phyloP scores from a whole-genome alignment of 2,329 filamentous ascomycete species.

The Penicillium sp. region DNA sequence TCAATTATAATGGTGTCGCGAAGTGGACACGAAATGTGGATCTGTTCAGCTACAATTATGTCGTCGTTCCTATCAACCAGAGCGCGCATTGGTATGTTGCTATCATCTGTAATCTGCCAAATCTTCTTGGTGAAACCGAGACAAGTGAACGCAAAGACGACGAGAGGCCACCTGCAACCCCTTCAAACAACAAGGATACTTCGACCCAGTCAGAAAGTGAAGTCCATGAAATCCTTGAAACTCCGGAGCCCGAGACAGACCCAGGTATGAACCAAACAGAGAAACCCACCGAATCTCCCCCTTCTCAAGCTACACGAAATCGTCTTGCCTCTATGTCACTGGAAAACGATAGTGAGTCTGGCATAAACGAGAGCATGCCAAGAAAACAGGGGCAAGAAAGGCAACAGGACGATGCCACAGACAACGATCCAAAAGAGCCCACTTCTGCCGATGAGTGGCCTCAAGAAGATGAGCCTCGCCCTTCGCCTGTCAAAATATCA shows the following conservation, averaged over 20 bases:
- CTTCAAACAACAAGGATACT: constrained; percentile 11
- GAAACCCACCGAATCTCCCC: background rate
- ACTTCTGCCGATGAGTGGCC: constrained; percentile 35
- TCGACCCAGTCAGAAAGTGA: constrained; percentile 22
- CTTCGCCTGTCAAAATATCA: constrained; percentile 21
- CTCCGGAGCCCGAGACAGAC: constrained; percentile 21
- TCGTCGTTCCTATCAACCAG: constrained; percentile 91
- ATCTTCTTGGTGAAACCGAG: constrained; percentile 46
- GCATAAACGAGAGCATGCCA: constrained; percentile 1
- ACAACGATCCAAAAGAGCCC: background rate
- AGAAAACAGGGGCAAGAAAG: constrained; percentile 36
- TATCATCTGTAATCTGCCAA: constrained; percentile 87
- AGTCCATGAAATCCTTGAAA: constrained; percentile 34
- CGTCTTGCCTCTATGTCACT: constrained; percentile 34
- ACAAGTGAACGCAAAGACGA: background rate
- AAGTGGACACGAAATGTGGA: constrained; percentile 87
- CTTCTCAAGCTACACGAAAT: constrained; percentile 28
- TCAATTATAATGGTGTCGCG: constrained; percentile 85
- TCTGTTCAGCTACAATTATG: constrained; percentile 82
- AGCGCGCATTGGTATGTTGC: constrained; percentile 89
- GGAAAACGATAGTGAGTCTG: background rate
- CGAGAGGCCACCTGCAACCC: constrained; percentile 7
- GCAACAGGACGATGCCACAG: constrained; percentile 27
- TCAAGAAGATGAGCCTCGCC: constrained; percentile 35
- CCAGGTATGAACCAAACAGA: background rate